Percentiles rank a stretch among this genome's conserved stretches.
Evolutionary conservation across 352 stramenopile species (phyloP).

Genomic region (Peronospora farinosa): DNA sequence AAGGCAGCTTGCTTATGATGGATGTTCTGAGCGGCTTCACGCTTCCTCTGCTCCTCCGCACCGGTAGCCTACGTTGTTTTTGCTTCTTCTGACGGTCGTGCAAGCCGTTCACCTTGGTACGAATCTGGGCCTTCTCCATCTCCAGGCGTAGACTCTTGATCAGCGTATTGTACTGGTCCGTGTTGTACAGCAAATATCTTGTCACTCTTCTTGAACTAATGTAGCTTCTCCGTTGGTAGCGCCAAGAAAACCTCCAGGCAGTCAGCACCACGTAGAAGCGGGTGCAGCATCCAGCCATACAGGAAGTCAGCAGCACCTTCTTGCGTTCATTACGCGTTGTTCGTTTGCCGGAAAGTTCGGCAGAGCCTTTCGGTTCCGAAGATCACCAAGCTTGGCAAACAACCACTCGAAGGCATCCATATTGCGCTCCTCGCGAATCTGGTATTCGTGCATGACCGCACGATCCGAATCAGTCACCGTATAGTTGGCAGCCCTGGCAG

Average conservation of each 20-base stretch:
- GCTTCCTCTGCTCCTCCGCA: slow-evolving; percentile 59
- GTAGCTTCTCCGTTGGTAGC: slow-evolving; percentile 59
- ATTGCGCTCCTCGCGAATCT: slow-evolving; percentile 56
- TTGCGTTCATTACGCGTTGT: slow-evolving; percentile 41
- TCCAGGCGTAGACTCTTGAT: slow-evolving; percentile 74
- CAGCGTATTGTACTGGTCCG: slow-evolving; percentile 71
- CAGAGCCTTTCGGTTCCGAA: slow-evolving; percentile 74
- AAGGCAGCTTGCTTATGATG: slow-evolving; percentile 62
- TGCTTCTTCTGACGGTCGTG: slow-evolving; percentile 62
- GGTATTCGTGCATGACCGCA: slow-evolving; percentile 74
- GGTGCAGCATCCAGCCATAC: slow-evolving; percentile 76
- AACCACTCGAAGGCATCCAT: slow-evolving; percentile 84
- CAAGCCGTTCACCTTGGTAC: slow-evolving; percentile 67
- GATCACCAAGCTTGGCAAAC: slow-evolving; percentile 62
- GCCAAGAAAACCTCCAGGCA: slow-evolving; percentile 81
- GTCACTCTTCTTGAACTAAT: slow-evolving; percentile 57
- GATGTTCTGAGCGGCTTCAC: slow-evolving; percentile 63
- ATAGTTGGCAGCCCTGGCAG: slow-evolving; percentile 48
- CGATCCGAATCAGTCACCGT: slow-evolving; percentile 51
- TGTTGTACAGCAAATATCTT: slow-evolving; percentile 77
- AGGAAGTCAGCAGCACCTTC: slow-evolving; percentile 68
- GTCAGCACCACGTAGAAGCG: slow-evolving; percentile 68
- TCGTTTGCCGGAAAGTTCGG: slow-evolving; percentile 70
- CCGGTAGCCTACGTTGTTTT: slow-evolving; percentile 55
- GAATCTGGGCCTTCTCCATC: slow-evolving; percentile 82